A percentile compares a stretch with the other conserved stretches of the same genome.
These are phyloP conservation scores for Biancaea sappan DNA, from an alignment of 306 rosid species.

Conservation along the genomic window DNA sequence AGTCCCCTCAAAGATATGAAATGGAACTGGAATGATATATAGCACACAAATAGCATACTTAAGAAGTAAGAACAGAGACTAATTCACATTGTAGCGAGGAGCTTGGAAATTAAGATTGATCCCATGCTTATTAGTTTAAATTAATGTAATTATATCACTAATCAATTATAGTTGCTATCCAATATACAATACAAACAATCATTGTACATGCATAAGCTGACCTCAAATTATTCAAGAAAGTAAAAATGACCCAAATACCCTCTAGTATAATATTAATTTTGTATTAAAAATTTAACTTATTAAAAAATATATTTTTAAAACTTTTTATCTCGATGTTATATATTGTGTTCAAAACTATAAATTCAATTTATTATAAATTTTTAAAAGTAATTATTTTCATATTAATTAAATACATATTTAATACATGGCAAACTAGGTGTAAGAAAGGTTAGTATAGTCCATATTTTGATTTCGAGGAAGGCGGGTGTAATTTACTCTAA, in stretches of 20 bases:
- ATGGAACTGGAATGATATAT: slow-evolving; percentile 25
- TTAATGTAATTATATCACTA: slow-evolving; percentile 11
- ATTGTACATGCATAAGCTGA: not conserved
- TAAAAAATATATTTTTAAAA: too few relatives aligned
- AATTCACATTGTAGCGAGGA: not conserved
- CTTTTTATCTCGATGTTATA: too few relatives aligned
- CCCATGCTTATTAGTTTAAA: not conserved
- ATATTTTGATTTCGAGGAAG: too few relatives aligned
- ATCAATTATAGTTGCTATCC: not conserved
- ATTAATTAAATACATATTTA: too few relatives aligned
- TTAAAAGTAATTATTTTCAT: too few relatives aligned
- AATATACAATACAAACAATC: not conserved
- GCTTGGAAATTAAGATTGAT: not conserved
- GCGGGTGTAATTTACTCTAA: not conserved
- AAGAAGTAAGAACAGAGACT: not conserved
- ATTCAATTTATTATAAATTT: too few relatives aligned
- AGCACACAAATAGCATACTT: slow-evolving; percentile 26
- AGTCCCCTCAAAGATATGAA: not conserved
- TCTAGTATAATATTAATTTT: too few relatives aligned
- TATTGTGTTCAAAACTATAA: too few relatives aligned
- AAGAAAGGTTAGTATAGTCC: too few relatives aligned
- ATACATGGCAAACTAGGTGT: too few relatives aligned
- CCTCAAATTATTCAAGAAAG: not conserved
- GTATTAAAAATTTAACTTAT: too few relatives aligned
- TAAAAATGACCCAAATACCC: too few relatives aligned